phyloP scores from a whole-genome alignment of 1,139 yeast genomes.

The Trichomonascaceae sp. region DNA sequence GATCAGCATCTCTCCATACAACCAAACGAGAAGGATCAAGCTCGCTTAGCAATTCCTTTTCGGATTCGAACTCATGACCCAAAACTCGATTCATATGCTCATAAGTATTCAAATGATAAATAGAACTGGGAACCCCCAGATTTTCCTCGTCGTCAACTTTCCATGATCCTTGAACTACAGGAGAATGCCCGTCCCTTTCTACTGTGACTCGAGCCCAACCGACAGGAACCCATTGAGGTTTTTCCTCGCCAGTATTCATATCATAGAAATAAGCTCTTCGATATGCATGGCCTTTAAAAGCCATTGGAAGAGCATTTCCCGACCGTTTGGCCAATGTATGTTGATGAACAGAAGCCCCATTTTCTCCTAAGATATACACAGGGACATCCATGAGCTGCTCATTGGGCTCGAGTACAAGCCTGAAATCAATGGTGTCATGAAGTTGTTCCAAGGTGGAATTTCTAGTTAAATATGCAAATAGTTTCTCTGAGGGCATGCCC shows the following conservation, averaged over 20 bases:
- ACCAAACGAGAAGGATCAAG: conserved; percentile 18
- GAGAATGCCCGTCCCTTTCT: conserved; percentile 14
- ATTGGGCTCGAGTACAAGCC: conserved; percentile 26
- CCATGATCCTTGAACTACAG: conserved; percentile 29
- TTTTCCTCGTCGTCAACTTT: conserved; percentile 30
- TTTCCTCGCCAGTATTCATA: conserved; percentile 18
- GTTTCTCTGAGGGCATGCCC: conserved; percentile 19
- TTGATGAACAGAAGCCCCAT: conserved; percentile 18
- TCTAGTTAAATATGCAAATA: conserved; percentile 25
- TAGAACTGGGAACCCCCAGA: conserved; percentile 29
- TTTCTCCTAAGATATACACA: conserved; percentile 15
- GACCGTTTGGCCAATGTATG: conserved; percentile 5
- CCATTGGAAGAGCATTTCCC: conserved; percentile 9
- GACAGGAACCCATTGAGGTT: conserved; percentile 22
- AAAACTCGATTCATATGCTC: conserved; percentile 14
- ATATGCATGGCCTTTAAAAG: conserved; percentile 28
- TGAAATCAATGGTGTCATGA: conserved; percentile 22
- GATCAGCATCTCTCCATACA: conserved; percentile 33
- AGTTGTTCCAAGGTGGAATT: conserved; percentile 27
- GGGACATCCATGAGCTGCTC: conserved; percentile 10
- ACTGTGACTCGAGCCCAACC: conserved; percentile 33
- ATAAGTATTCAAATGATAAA: conserved; percentile 25
- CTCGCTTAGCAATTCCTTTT: conserved; percentile 15
- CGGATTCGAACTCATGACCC: conserved; percentile 18
- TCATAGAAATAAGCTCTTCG: conserved; percentile 21